phyloP scores from a whole-genome alignment of 306 rosid genomes.

The Nissolia schottii region DNA sequence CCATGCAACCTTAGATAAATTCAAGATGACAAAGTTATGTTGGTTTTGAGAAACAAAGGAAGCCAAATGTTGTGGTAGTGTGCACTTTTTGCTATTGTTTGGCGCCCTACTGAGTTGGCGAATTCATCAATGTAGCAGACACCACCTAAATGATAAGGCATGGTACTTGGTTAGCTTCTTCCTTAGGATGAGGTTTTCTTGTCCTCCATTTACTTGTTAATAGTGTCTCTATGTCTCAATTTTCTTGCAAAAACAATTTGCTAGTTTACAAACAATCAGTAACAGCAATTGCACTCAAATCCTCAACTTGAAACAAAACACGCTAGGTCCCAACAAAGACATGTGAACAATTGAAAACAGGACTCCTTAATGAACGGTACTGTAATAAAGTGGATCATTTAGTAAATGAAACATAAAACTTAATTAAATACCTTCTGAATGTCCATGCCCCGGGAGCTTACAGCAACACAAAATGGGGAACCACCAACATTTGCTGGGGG shows the following conservation, averaged over 20 bases:
- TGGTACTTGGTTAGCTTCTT: too few relatives aligned
- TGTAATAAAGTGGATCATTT: background rate
- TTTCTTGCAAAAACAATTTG: background rate
- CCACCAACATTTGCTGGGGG: constrained; percentile 75
- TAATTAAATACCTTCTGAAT: constrained; percentile 56
- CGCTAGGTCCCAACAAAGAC: background rate
- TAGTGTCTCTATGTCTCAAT: too few relatives aligned
- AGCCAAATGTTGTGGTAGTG: too few relatives aligned
- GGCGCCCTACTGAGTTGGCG: too few relatives aligned
- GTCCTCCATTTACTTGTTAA: background rate
- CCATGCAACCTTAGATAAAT: too few relatives aligned
- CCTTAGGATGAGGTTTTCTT: too few relatives aligned
- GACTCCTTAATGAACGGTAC: background rate
- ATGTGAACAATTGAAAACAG: background rate
- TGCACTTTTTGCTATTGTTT: too few relatives aligned
- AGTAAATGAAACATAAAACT: background rate
- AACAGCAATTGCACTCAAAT: background rate
- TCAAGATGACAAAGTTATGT: too few relatives aligned
- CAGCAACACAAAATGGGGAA: constrained; percentile 62
- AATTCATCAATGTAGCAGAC: too few relatives aligned
- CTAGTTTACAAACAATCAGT: background rate
- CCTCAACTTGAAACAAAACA: background rate
- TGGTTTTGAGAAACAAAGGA: too few relatives aligned
- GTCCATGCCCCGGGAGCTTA: constrained; percentile 77
- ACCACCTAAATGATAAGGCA: too few relatives aligned